Percentiles rank a stretch among this genome's conserved stretches.
These are phyloP conservation scores for Termitomyces sp. DNA, from an alignment of 768 basidiomycete genomes.

Conservation along the genomic window DNA sequence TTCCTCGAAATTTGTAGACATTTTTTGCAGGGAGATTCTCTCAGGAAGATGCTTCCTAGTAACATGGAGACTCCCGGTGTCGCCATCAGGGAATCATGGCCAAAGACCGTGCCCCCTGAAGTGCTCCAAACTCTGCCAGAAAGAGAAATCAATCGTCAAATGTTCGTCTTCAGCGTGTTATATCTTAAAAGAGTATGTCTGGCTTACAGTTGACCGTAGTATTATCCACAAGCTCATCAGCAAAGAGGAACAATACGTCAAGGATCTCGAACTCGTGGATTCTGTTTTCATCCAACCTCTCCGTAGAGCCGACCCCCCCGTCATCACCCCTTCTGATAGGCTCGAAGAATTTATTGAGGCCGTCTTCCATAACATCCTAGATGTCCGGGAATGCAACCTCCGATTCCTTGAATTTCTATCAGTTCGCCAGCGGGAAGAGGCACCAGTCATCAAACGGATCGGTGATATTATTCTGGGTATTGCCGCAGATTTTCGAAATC, in stretches of 20 bases:
- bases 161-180: conserved; percentile 26
- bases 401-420: conserved; percentile 80
- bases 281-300: conserved; percentile 53
- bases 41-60: conserved; percentile 20
- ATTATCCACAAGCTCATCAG: conserved; percentile 87
- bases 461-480: conserved; percentile 87
- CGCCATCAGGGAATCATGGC: conserved; percentile 45
- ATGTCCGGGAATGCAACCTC: conserved; percentile 75
- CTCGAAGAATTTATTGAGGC: conserved; percentile 82
- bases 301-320: conserved; percentile 34
- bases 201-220: conserved; percentile 21
- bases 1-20: not conserved
- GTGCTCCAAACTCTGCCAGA: conserved; percentile 49
- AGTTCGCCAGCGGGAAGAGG: conserved; percentile 82
- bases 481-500: conserved; percentile 80
- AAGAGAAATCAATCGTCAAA: conserved; percentile 82
- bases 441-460: conserved; percentile 74
- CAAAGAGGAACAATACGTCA: conserved; percentile 86
- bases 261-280: conserved; percentile 83
- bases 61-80: conserved; percentile 30
- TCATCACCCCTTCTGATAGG: conserved; percentile 41
- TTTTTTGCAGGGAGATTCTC: conserved; percentile 22
- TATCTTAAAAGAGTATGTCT: not conserved
- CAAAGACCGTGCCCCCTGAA: conserved; percentile 37
- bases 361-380: conserved; percentile 84